Evolutionary conservation across 164 flowering plant genomes (phyloP).

Genomic region (Magnolia kwangsiensis): DNA sequence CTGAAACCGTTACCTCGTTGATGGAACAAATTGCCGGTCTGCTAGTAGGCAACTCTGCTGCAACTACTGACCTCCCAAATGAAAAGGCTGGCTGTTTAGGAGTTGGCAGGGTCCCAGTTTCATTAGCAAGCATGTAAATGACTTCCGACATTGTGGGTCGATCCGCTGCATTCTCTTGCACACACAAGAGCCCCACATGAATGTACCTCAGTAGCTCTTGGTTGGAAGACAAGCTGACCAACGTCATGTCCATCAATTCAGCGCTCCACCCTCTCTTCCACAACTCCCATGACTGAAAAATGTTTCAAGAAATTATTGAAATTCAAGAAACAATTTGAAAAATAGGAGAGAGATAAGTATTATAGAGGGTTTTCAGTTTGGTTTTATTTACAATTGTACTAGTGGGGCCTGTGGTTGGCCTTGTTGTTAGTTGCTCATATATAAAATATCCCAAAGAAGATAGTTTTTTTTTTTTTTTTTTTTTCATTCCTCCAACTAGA

Average conservation of each 20-base stretch:
- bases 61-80: slow-evolving; percentile 8
- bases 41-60: not conserved
- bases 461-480: too few relatives aligned
- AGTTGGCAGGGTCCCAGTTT: slow-evolving; percentile 15
- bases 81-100: slow-evolving; percentile 25
- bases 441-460: too few relatives aligned
- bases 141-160: slow-evolving; percentile 13
- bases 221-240: not conserved
- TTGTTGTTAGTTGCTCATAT: too few relatives aligned
- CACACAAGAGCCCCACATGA: slow-evolving; percentile 17
- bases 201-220: slow-evolving; percentile 9
- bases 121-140: slow-evolving; percentile 13
- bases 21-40: not conserved
- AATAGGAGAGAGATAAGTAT: too few relatives aligned
- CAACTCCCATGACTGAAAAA: slow-evolving; percentile 13
- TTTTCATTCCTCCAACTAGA: too few relatives aligned
- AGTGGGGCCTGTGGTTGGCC: too few relatives aligned
- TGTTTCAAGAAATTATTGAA: too few relatives aligned
- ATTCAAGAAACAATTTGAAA: too few relatives aligned
- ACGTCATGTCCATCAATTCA: slow-evolving; percentile 10
- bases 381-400: too few relatives aligned
- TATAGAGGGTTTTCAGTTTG: too few relatives aligned
- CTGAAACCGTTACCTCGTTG: slow-evolving; percentile 14
- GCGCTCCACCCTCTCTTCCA: slow-evolving; percentile 13
- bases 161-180: slow-evolving; percentile 15